A percentile compares a stretch with the other conserved stretches of the same genome.
These are phyloP conservation scores for Suillus cothurnatus DNA, from an alignment of 768 basidiomycete genomes.

Conservation along the genomic window DNA sequence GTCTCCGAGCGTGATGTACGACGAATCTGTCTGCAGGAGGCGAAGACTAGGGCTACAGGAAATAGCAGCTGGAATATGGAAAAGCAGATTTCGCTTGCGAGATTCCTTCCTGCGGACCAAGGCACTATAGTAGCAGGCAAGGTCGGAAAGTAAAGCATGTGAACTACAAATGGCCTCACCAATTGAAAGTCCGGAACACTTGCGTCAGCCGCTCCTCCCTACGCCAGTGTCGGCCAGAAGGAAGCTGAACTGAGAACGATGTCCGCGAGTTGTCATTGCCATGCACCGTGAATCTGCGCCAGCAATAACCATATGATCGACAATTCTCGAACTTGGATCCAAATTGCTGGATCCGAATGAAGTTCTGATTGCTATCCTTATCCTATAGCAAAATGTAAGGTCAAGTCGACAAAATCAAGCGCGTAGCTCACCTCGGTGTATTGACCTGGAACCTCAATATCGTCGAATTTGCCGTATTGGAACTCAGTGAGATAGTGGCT, in stretches of 20 bases:
- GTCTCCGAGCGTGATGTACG: conserved; percentile 88
- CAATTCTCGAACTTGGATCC: conserved; percentile 89
- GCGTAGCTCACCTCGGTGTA: conserved; percentile 80
- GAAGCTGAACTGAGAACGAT: conserved; percentile 89
- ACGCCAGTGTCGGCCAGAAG: conserved; percentile 80
- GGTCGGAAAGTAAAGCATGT: conserved; percentile 8
- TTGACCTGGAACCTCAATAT: conserved; percentile 98
- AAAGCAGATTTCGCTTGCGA: conserved; percentile 86
- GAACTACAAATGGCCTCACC: conserved; percentile 48
- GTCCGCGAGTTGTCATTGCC: conserved; percentile 90
- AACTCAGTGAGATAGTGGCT: conserved; percentile 97
- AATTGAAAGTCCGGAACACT: conserved; percentile 91
- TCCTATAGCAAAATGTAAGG: conserved; percentile 56
- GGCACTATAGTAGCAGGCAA: conserved; percentile 52
- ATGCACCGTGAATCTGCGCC: conserved; percentile 87
- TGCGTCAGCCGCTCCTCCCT: conserved; percentile 93
- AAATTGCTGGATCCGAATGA: conserved; percentile 89
- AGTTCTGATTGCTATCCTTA: conserved; percentile 91
- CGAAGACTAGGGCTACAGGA: conserved; percentile 84
- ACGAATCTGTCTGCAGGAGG: conserved; percentile 88
- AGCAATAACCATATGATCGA: conserved; percentile 82
- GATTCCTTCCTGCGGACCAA: conserved; percentile 88
- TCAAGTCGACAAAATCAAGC: neutral
- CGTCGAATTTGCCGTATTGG: conserved; percentile 96
- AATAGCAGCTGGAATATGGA: conserved; percentile 88